phyloP scores from a whole-genome alignment of 345 rosid genomes.

The Citrus reticulata region DNA sequence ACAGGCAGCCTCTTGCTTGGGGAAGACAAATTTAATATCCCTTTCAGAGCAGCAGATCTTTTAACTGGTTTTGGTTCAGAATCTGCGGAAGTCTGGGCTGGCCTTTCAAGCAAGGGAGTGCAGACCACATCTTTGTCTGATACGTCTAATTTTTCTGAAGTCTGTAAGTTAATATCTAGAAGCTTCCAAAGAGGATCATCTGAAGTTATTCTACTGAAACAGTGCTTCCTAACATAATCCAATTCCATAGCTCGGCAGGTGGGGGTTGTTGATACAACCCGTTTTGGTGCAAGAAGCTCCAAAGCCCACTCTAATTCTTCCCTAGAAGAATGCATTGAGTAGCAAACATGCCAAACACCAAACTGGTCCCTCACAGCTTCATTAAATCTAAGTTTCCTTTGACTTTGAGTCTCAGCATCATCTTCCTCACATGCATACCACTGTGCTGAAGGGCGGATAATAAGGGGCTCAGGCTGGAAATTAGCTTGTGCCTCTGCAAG shows the following conservation, averaged over 20 bases:
- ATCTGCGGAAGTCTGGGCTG: slow-evolving; percentile 24
- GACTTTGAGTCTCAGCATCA: slow-evolving; percentile 25
- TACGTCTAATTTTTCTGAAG: slow-evolving; percentile 27
- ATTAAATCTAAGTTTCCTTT: slow-evolving; percentile 43
- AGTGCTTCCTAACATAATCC: slow-evolving; percentile 59
- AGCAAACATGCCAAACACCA: slow-evolving; percentile 91
- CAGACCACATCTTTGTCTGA: slow-evolving; percentile 14
- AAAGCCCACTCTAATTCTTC: slow-evolving; percentile 77
- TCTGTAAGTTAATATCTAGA: slow-evolving; percentile 50
- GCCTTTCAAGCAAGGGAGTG: slow-evolving; percentile 29
- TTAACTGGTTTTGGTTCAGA: slow-evolving; percentile 22
- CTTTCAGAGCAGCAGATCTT: slow-evolving; percentile 20
- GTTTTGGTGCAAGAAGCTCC: slow-evolving; percentile 64
- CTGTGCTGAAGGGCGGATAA: slow-evolving; percentile 81
- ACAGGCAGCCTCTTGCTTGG: slow-evolving; percentile 42
- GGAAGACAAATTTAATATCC: slow-evolving; percentile 34
- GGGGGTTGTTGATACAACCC: slow-evolving; percentile 83
- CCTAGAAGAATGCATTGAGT: slow-evolving; percentile 81
- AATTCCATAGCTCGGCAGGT: slow-evolving; percentile 75
- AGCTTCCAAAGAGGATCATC: slow-evolving; percentile 79
- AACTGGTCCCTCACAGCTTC: slow-evolving; percentile 73
- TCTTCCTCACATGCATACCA: slow-evolving; percentile 77
- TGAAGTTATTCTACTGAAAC: slow-evolving; percentile 37
- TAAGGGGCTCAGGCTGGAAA: slow-evolving; percentile 61
- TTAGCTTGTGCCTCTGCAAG: slow-evolving; percentile 63